Base-by-base conservation (phyloP, 2,329 filamentous ascomycete species). In the Clonostachys chloroleuca region DNA sequence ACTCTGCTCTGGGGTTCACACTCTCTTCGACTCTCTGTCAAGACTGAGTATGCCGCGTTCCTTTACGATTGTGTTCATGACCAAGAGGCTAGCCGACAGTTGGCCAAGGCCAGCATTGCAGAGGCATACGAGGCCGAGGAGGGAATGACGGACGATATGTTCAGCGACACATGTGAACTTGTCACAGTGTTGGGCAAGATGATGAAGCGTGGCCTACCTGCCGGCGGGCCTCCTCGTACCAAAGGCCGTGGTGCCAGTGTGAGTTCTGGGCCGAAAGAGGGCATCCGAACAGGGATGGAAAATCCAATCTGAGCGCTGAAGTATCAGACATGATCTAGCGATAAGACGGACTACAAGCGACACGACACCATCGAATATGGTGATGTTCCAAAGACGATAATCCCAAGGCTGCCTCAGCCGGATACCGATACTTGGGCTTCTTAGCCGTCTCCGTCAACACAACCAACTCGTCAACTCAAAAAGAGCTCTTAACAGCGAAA, bases 141-240 rank as follows among this genome's bases (percentile, higher is more conserved):
- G 65, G 89, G 89, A 17, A 92, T 97, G 83, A 89, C 95, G 49
- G 92, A 97, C 59, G 90, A 95, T 55, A 95, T 94, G 74, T 99
- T 96, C 62, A 83, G 87, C 54, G 94, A 97, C 64, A 90, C 92
- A 0, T 91, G 90, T 49, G 87, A 92, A 58, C 77, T 96, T 12
- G 92, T 97, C 9, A 86, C 87, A 2, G 84, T 94, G 0, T 67
- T 97, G 1, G 90, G 89, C 7, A 89, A 86, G 59, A 94, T 96
- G 84, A 89, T 92, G 78, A 92, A 87, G 67, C 80, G 90, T 44
- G 86, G 86, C 2, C 62, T 83, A 4, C 70, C 66, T 6, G 64
- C 68, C 4, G 66, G 56, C 49, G 65, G 64, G 24, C 64, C 64
- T 5, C 34, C 53, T 14, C 56, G 48, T 39, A 63, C 57, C 45